Conservation (phyloP, 805 yeast species). For the Ascoidea tarda region DNA sequence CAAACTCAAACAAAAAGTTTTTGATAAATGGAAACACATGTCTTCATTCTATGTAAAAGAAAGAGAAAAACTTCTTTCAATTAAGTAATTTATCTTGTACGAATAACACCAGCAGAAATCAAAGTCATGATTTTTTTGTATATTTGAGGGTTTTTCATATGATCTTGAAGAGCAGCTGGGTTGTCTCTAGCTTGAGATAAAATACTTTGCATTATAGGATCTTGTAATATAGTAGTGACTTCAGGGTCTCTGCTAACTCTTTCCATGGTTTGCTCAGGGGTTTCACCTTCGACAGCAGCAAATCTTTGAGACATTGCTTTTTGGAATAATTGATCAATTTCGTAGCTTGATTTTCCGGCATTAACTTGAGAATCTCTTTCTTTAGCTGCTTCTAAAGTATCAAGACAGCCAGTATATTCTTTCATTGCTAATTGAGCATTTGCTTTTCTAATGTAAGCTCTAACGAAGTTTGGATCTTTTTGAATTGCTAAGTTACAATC, state of each 20-base stretch:
- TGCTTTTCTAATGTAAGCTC: conserved; percentile 96
- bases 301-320: conserved; percentile 75
- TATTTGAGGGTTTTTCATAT: conserved; percentile 93
- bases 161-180: conserved; percentile 95
- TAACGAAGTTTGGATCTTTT: conserved; percentile 76
- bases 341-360: conserved; percentile 48
- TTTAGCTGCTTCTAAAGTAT: conserved; percentile 70
- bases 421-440: conserved; percentile 84
- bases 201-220: conserved; percentile 93
- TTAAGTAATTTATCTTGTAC: conserved; percentile 44
- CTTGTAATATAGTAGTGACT: conserved; percentile 75
- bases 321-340: conserved; percentile 69
- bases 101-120: conserved; percentile 93
- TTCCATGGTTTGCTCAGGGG: conserved; percentile 87
- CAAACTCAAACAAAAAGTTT: no score
- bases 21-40: no score
- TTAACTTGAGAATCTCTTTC: conserved; percentile 51
- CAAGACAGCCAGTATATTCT: conserved; percentile 71
- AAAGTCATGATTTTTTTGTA: conserved; percentile 75
- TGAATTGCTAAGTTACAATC: conserved; percentile 87
- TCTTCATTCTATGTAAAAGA: no score
- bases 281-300: conserved; percentile 73
- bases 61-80: background rate
- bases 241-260: conserved; percentile 84
- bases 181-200: conserved; percentile 86